Conservation (phyloP, 805 yeast species). For the Lipomyces lipofer region DNA sequence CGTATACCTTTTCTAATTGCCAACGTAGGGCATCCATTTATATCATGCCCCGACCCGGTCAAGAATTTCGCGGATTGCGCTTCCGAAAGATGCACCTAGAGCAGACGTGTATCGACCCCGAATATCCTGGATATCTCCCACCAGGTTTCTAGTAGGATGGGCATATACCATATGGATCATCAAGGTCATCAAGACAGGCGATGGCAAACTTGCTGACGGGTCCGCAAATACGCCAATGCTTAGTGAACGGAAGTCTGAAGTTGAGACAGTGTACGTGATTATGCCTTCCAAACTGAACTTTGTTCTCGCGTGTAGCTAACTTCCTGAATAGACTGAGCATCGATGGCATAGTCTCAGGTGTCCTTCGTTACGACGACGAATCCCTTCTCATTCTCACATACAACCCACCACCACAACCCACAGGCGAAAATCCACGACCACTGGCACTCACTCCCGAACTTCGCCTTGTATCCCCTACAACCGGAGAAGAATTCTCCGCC, state of each 20-base stretch:
- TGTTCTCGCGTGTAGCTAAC: no score
- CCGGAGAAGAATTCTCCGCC: constrained; percentile 72
- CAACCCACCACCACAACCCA: constrained; percentile 27
- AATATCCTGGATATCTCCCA: constrained; percentile 62
- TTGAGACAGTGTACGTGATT: constrained; percentile 22
- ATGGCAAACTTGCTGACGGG: background rate
- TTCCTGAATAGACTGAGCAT: constrained; percentile 44
- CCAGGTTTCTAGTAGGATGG: constrained; percentile 80
- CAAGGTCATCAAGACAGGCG: constrained; percentile 37
- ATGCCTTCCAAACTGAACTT: background rate
- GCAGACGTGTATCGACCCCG: constrained; percentile 87
- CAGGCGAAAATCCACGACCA: constrained; percentile 27
- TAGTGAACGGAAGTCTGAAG: constrained; percentile 30
- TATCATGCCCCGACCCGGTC: constrained; percentile 57
- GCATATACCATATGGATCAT: constrained; percentile 72
- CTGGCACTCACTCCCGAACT: constrained; percentile 66
- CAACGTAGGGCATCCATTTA: constrained; percentile 40
- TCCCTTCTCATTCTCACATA: constrained; percentile 61
- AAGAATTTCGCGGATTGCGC: constrained; percentile 52
- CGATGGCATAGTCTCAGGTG: constrained; percentile 68
- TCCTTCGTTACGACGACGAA: constrained; percentile 73
- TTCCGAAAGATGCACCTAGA: constrained; percentile 57
- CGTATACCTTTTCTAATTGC: no score
- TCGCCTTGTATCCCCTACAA: constrained; percentile 60
- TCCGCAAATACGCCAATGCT: constrained; percentile 4